Percentiles rank a stretch among this genome's conserved stretches.
phyloP scores from a whole-genome alignment of 768 basidiomycete species.

The Rickenella mellea region DNA sequence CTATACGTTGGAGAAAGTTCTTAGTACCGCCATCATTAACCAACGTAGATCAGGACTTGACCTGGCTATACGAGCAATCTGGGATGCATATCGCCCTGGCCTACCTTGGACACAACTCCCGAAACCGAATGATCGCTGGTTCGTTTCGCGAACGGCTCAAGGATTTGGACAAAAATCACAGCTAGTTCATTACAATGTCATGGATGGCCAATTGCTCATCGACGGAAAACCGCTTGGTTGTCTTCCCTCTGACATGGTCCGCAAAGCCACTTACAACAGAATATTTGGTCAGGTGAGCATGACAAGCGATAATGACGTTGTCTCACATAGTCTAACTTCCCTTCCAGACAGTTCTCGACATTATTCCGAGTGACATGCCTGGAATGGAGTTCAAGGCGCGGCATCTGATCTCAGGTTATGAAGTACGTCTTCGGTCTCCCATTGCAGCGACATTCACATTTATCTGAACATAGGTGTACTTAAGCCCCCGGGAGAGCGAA shows the following conservation, averaged over 20 bases:
- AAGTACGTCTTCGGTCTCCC: conserved; percentile 11
- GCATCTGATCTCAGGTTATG: conserved; percentile 8
- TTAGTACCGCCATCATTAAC: conserved; percentile 10
- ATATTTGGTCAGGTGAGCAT: conserved; percentile 27
- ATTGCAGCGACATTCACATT: conserved; percentile 1
- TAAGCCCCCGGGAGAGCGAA: conserved; percentile 12
- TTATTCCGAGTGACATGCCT: conserved; percentile 22
- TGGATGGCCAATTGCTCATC: conserved; percentile 31
- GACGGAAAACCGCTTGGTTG: conserved; percentile 29
- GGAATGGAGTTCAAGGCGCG: conserved; percentile 26
- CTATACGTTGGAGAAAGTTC: conserved; percentile 14
- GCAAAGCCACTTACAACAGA: conserved; percentile 22
- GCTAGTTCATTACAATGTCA: conserved; percentile 28
- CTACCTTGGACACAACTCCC: conserved; percentile 8
- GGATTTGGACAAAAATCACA: conserved; percentile 11
- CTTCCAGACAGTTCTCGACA: conserved; percentile 18
- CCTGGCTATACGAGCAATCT: conserved; percentile 18
- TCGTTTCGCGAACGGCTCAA: conserved; percentile 13
- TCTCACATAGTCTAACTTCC: background rate
- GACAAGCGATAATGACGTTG: background rate
- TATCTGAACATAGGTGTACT: conserved; percentile 20
- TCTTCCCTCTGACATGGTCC: conserved; percentile 24
- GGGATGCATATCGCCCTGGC: conserved; percentile 20
- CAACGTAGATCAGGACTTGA: conserved; percentile 19
- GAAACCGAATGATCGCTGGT: conserved; percentile 13